phyloP scores from a whole-genome alignment of 2,329 filamentous ascomycete genomes.

The Bertia moriformis region DNA sequence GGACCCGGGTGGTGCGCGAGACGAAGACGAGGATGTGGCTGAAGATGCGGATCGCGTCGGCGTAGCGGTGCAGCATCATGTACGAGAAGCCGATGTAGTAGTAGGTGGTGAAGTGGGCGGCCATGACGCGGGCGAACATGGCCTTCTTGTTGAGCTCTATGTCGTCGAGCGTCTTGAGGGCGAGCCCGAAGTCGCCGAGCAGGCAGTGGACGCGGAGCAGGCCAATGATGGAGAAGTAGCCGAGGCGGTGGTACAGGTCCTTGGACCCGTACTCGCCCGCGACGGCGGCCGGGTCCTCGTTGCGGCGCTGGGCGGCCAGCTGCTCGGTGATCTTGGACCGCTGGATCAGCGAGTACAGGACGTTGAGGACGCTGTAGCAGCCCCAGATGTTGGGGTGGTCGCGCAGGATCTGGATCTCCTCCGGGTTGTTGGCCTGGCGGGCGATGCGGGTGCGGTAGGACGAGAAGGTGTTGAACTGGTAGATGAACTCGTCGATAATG shows the following conservation, averaged over 20 bases:
- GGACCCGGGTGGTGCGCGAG: conserved; percentile 98
- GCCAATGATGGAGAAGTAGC: conserved; percentile 98
- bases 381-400: conserved; percentile 99
- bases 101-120: conserved; percentile 98
- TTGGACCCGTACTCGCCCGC: conserved; percentile 91
- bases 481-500: conserved; percentile 99
- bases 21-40: conserved; percentile 99
- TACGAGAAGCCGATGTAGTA: conserved; percentile 99
- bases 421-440: conserved; percentile 68
- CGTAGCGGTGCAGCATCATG: conserved; percentile 99
- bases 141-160: conserved; percentile 99
- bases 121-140: conserved; percentile 99
- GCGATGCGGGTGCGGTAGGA: conserved; percentile 89
- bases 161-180: conserved; percentile 95
- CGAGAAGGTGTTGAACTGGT: conserved; percentile 99
- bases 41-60: conserved; percentile 99
- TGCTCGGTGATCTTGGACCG: conserved; percentile 96
- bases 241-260: conserved; percentile 92
- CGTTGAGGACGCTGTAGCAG: conserved; percentile 98
- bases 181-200: conserved; percentile 92
- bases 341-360: conserved; percentile 97
- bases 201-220: conserved; percentile 90
- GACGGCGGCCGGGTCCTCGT: conserved; percentile 74
- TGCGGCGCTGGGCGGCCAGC: conserved; percentile 82
- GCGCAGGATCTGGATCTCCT: conserved; percentile 79